Evolutionary conservation across 2,329 filamentous ascomycete genomes (phyloP), one percentile per base, ranked within the genome.

Genomic region (Phaeoacremonium minimum): DNA sequence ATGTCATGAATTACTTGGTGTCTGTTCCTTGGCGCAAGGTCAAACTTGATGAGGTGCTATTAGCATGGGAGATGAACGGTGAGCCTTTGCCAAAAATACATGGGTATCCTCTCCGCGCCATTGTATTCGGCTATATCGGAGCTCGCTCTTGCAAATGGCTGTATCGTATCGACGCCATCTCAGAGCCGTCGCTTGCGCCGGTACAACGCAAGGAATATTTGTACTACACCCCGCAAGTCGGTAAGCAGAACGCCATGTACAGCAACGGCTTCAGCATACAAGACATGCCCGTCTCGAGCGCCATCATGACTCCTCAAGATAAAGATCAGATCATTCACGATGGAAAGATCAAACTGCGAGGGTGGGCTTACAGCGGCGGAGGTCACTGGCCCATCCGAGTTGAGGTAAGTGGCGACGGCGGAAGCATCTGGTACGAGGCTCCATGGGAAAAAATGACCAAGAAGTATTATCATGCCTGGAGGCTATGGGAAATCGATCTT

Each of bases 41-140:
- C 32, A 81, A 79, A 45, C 60, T 67, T 7, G 73, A 83, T 44
- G 78, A 86, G 48, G 82, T 86, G 0, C 63, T 86, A 33, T 64
- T 86, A 0, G 77, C 75, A 0, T 86, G 80, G 79, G 77, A 84
- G 48, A 86, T 86, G 82, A 86, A 86, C 44, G 80, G 75, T 5
- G 63, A 82, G 42, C 67, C 68, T 0, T 61, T 86, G 0, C 82
- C 81, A 0, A 68, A 65, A 9, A 83, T 85, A 40, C 83, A 86
- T 41, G 82, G 82, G 0, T 80, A 67, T 16, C 82, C 82, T 0
- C 58, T 86, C 0, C 69, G 82, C 5, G 64, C 71, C 0, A 68
- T 85, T 0, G 80, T 84, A 0, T 66, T 80, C 45, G 79, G 79
- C 0, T 84, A 84, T 45, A 83, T 85, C 39, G 82, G 81, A 1